Evolutionary conservation across 495 filamentous ascomycete species (phyloP), one percentile per base, ranked within the genome.

Genomic region (Annulohypoxylon maeteangense): DNA sequence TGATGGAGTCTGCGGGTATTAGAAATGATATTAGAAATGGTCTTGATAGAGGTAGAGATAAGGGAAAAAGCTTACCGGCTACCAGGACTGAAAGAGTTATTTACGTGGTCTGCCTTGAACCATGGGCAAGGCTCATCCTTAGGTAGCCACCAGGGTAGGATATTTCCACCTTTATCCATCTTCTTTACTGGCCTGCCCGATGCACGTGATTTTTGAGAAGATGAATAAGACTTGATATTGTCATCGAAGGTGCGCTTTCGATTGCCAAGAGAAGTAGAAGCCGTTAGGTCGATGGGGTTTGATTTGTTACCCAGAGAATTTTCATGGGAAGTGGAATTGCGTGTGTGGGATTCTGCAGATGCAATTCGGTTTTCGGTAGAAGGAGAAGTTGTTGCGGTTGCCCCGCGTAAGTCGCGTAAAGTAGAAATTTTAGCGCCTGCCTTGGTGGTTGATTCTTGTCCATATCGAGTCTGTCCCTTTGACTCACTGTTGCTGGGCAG

Each of bases 201-300:
- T 27, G 80, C 78, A 42, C 82, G 81, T 0, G 71, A 79, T 74
- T 44, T 44, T 0, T 4, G 8, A 18, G 16, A 44, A 44, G 40
- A 20, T 7, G 40, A 16, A 20, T 44, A 44, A 12, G 40, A 44
- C 20, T 90, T 91, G 63, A 93, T 86, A 62, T 87, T 82, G 48
- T 93, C 91, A 63, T 92, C 87, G 55, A 87, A 81, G 29, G 87
- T 95, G 62, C 93, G 86, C 80, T 95, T 96, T 8, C 87, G 85
- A 67, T 74, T 87, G 22, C 85, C 83, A 20, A 72, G 62, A 4
- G 47, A 56, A 1, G 68, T 64, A 22, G 64, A 77, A 23, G 68
- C 36, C 42, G 75, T 76, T 20, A 79, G 69, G 25, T 79, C 75
- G 29, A 77, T 48, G n/a, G 65, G 54, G 2, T 60, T 56, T 12